A percentile compares a stretch with the other conserved stretches of the same genome.
Evolutionary conservation across 2,329 filamentous ascomycete genomes (phyloP).

Genomic region (Epichloe brachyelytri): DNA sequence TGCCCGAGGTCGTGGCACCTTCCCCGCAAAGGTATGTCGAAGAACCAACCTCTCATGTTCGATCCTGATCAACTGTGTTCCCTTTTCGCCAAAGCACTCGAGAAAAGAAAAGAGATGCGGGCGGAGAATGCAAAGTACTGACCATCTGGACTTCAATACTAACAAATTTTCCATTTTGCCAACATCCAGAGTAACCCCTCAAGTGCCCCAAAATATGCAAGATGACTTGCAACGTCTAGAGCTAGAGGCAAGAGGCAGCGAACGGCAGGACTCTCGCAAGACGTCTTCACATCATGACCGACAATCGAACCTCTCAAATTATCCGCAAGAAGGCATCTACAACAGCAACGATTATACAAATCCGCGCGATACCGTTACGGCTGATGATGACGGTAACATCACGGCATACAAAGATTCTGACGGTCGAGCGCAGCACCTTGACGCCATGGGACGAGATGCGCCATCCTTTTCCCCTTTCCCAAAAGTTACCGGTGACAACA

Average conservation of each 20-base stretch:
- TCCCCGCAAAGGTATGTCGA: slow-evolving; percentile 40
- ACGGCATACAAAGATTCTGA: slow-evolving; percentile 26
- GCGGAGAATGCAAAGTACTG: not conserved
- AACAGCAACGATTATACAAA: slow-evolving; percentile 1
- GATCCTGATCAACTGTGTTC: not conserved
- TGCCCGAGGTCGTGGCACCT: slow-evolving; percentile 47
- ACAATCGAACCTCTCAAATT: slow-evolving; percentile 31
- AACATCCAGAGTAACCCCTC: slow-evolving; percentile 67
- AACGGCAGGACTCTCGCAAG: slow-evolving; percentile 20
- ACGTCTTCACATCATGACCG: slow-evolving; percentile 24
- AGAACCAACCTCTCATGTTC: not conserved
- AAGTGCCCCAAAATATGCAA: slow-evolving; percentile 95
- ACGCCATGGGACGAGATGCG: slow-evolving; percentile 37
- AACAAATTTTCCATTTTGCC: slow-evolving; percentile 19
- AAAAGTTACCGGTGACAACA: slow-evolving; percentile 71
- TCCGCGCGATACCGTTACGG: slow-evolving; percentile 13
- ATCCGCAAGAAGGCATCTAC: slow-evolving; percentile 15
- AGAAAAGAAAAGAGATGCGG: not conserved
- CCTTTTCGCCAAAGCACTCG: not conserved
- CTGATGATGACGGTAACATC: slow-evolving; percentile 24
- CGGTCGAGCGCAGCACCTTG: slow-evolving; percentile 22
- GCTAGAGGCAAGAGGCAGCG: slow-evolving; percentile 51
- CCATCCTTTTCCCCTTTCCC: slow-evolving; percentile 90
- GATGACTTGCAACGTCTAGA: slow-evolving; percentile 86
- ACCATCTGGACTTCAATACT: slow-evolving; percentile 21